Base-by-base conservation (phyloP, 1,284 basidiomycete species). In the Apiotrichum sp. region DNA sequence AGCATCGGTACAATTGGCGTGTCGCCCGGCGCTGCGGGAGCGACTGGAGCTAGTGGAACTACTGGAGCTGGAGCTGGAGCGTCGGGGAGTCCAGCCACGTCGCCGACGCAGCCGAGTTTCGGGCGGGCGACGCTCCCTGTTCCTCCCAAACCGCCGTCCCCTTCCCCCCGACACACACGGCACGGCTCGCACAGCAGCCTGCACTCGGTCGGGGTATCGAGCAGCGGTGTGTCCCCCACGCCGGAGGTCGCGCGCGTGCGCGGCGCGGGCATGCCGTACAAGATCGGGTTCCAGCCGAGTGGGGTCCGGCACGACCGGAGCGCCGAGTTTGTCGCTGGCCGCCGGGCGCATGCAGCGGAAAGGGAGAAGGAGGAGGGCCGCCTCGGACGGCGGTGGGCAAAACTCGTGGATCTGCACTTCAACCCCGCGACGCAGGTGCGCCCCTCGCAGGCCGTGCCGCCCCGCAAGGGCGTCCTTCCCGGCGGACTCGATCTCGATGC, bases 401-500 rank as follows among this genome's bases (percentile, higher is more conserved):
- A 93, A 78, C 80, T 93, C 42, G 86, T 93, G 52, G 80, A 82
- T 50, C 77, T 93, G 6, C 90, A 93, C 73, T 93, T 93, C 66
- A 84, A 87, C 47, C 77, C 76, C 2, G 63, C 65, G 3, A 55
- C 56, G 11, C 63, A 63, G 31, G 47, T 50, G 14, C 51, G 53
- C 31, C 42, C 55, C 11, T n/a, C 41, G 8, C 42, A 44, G 22
- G 33, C 58, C 7, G 50, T 61, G 10, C 60, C 70, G 2, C 50
- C 62, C 6, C 42, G 50, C 32, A 59, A 35, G 6, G 14, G 41
- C 3, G 14, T n/a, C 33, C 8, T 7, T 7, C 50, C 58, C 39
- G 47, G 74, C n/a, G 29, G 16, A 3, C 36, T 48, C 16, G 47
- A 48, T 22, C 33, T 48, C n/a, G 74, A 77, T 45, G 64, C 65